These are phyloP conservation scores for Lachancea sp. DNA, from an alignment of 805 yeast genomes.

Conservation along the genomic window DNA sequence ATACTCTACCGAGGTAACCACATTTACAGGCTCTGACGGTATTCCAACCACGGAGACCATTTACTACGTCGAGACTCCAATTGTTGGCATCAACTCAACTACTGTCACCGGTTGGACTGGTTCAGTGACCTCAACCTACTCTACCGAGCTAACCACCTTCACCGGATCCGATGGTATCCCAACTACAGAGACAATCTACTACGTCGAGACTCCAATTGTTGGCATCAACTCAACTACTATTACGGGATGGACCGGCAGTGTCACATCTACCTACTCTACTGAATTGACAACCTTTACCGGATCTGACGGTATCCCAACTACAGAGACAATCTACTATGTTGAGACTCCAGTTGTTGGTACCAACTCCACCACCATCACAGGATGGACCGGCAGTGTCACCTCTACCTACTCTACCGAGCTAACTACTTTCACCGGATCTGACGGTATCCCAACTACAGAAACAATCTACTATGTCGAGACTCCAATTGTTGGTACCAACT, in stretches of 20 bases:
- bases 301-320: conserved; percentile 2
- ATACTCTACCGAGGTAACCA: conserved; percentile 5
- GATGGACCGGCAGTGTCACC: no score
- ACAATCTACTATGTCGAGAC: conserved; percentile 13
- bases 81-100: conserved; percentile 3
- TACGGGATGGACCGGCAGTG: no score
- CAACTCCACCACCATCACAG: background rate
- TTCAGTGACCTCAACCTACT: conserved; percentile 10
- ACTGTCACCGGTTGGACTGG: conserved; percentile 15
- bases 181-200: conserved; percentile 11
- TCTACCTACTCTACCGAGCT: conserved; percentile 8
- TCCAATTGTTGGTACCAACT: conserved; percentile 1
- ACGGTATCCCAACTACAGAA: conserved; percentile 8
- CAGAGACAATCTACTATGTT: conserved; percentile 5
- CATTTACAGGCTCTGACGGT: conserved; percentile 11
- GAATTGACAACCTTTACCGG: conserved; percentile 2
- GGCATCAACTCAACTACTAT: background rate
- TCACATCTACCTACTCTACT: no score
- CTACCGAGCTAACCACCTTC: conserved; percentile 9
- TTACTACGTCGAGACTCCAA: conserved; percentile 4
- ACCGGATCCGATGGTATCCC: conserved; percentile 11
- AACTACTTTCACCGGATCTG: conserved; percentile 9
- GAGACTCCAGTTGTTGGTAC: conserved; percentile 2
- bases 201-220: conserved; percentile 11
- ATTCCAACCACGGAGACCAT: conserved; percentile 9